Base-by-base conservation (phyloP, 257 asterid genomes). In the Mitragyna speciosa region DNA sequence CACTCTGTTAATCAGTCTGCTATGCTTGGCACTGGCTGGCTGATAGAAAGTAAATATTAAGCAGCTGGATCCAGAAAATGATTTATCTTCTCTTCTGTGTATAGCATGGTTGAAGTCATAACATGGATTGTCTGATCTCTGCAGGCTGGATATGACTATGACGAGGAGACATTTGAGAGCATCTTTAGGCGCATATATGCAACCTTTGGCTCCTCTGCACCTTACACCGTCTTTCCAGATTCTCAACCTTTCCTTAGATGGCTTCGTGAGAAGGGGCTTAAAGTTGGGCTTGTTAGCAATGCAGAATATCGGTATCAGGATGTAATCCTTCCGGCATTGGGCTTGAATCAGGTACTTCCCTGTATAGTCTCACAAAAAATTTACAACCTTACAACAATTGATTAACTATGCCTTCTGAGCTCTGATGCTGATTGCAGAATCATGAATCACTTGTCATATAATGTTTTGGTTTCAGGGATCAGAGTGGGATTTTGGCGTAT, bases 121-220 rank as follows among this genome's bases (percentile, higher is more conserved):
- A 67, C 10, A 5, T 77, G 72, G 67, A 54, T 73, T n/a, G 47
- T 67, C 63, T 81, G 58, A 78, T 77, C 66, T 73, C 78, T 80
- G 79, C 95, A 95, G 98, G 99, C 99, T 78, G 99, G 99, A 78
- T 96, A 94, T 80, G 95, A 94, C 76, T 96, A 94, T 30, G 97
- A 92, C 63, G 99, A 92, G 77, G 97, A 96, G 88, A 96, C 96
- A 66, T 94, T 96, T 24, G 97, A 96, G 87, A 93, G 89, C 81
- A 82, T 96, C 54, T 96, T 94, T 83, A 91, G 88, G 79, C 97
- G 97, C 85, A 87, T 96, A 76, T 96, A 96, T 76, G 85, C 91
- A 61, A 92, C 98, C 51, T 96, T 96, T 78, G 99, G 99, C 78
- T 96, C 99, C 82, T 82, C 97, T 33, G 97, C 97, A 54, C 99